Base-by-base conservation (phyloP, 2,329 filamentous ascomycete genomes). In the Aureobasidium pullulans region DNA sequence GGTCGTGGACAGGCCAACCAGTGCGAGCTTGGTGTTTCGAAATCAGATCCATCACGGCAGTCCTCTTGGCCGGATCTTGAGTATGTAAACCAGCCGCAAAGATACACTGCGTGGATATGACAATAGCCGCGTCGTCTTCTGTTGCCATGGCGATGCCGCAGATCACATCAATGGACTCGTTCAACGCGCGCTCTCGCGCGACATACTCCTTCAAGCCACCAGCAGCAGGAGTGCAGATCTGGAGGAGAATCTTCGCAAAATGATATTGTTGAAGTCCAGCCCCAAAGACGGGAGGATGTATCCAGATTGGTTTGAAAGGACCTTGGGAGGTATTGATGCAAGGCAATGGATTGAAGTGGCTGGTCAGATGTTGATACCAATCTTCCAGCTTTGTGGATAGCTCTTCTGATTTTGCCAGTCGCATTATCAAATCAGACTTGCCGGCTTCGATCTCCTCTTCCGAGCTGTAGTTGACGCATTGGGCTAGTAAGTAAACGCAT, bases 401-500 rank as follows among this genome's bases (percentile, higher is more conserved):
- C 23, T 73, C 72, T 53, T 74, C 73, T 0, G 75, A 78, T 49
- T 75, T 72, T 7, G 76, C 73, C 36, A 80, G 73, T 23, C 79
- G 72, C 36, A 64, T 62, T 37, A 67, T 64, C 16, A 75, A 66
- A 53, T 69, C 70, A 42, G 73, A 64, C 40, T 76, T 72, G 31
- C 73, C 72, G 11, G 72, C 71, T 61, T 76, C 72, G 5, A 66
- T 67, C 56, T 76, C 75, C 49, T 79, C 74, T 8, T 75, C 73
- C 1, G 80, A 79, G 32, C 79, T 79, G 65, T 81, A 84, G 61
- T 83, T 81, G 2, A 84, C 76, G 5, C 77, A 79, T 62, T 81
- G 76, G 2, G 79, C 77, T 4, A 83, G 72, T 0, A 84, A 72
- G 63, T 79, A 84, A 0, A 81, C 71, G 0, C 79, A 75, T 2